Evolutionary conservation across 148 eudicot genomes (phyloP), one percentile per base, ranked within the genome.

Genomic region (Gaultheria prostrata): DNA sequence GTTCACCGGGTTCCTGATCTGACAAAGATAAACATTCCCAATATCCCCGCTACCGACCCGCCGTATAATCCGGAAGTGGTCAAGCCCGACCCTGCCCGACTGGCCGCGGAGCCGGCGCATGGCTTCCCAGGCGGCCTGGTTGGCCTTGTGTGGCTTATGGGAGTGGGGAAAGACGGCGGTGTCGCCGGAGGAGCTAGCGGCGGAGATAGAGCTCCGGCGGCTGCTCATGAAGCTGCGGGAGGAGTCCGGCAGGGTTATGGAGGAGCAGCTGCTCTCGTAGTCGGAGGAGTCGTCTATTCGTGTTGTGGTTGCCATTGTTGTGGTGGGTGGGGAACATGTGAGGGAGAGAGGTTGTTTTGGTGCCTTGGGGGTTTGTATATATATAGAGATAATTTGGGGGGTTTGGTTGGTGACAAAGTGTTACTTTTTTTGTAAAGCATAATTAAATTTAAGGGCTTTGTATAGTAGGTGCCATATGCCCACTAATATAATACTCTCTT

Each of bases 41-140:
- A 93, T 75, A 65, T 94, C 98, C 10, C 98, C 98, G 4, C 90
- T 88, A n/a, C 98, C 98, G 0, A 94, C 91, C n/a, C 96, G 88
- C 51, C 85, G 87, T 3, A 94, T 82, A 21, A 94, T 90, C 21
- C 91, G 87, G 84, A 94, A 94, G 79, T 94, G 94, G 46, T 94
- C 93, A 0, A 94, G 79, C 15, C 94, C 92, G 2, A 93, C 89
- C 2, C 86, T 85, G 45, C 95, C 94, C 1, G 87, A 88, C 3
- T 82, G 17, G 85, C 91, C 3, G 2, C 89, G 86, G 4, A 94
- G 90, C 14, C 89, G 84, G 28, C 81, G 84, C 80, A 94, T 93
- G 79, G 96, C 95, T 84, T 94, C 96, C 94, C 96, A 94, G 0
- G 89, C 92, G 1, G 89, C 89, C 65, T 94, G 98, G 86, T 92